A percentile compares a stretch with the other conserved stretches of the same genome.
These are phyloP conservation scores for Diatrype stigma DNA, from an alignment of 2,329 filamentous ascomycete species.

Conservation along the genomic window DNA sequence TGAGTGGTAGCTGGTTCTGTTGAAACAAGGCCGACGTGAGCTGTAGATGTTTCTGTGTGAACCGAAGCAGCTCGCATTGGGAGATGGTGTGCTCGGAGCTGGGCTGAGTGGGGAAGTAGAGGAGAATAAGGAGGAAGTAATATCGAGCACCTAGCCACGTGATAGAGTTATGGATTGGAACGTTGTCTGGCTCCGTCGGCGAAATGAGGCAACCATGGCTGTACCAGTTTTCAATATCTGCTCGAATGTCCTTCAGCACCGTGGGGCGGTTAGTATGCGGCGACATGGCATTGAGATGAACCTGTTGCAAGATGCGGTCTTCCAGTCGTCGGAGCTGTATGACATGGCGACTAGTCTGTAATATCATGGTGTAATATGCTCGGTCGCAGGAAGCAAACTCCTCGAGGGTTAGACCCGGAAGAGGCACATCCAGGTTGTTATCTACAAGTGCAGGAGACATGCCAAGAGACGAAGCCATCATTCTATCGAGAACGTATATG, in stretches of 20 bases:
- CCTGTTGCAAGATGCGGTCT: conserved; percentile 33
- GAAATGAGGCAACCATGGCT: conserved; percentile 41
- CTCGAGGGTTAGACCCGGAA: conserved; percentile 40
- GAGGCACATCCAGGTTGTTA: conserved; percentile 35
- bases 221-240: conserved; percentile 45
- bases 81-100: conserved; percentile 30
- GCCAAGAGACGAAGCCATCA: conserved; percentile 39
- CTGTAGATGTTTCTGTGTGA: conserved; percentile 39
- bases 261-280: conserved; percentile 28
- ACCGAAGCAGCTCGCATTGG: conserved; percentile 31
- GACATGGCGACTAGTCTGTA: conserved; percentile 42
- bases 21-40: conserved; percentile 37
- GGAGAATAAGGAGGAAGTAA: conserved; percentile 39
- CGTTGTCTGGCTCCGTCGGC: conserved; percentile 37
- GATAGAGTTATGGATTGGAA: conserved; percentile 41
- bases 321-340: conserved; percentile 41
- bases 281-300: conserved; percentile 30
- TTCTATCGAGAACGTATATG: conserved; percentile 40
- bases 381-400: conserved; percentile 39
- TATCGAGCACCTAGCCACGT: conserved; percentile 40
- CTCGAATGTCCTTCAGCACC: conserved; percentile 30
- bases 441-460: conserved; percentile 36
- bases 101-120: conserved; percentile 39
- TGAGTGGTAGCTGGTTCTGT: conserved; percentile 39
- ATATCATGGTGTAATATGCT: conserved; percentile 32